Base-by-base conservation (phyloP, 148 eudicot species). In the Dysphania ambrosioides region DNA sequence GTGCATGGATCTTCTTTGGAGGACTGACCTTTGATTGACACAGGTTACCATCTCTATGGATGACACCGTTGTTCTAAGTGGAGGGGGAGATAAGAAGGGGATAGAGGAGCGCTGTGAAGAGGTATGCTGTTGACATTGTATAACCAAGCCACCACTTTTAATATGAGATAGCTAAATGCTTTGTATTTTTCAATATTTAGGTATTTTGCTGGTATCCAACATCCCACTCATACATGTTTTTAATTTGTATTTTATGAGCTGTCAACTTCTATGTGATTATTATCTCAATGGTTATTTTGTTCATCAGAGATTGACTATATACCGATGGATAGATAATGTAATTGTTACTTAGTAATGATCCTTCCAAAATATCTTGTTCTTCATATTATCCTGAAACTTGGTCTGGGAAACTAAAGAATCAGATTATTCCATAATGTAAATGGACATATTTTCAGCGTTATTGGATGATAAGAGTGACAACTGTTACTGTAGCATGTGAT, bases 91-190 rank as follows among this genome's bases (percentile, higher is more conserved):
- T 71, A 92, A 90, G 82, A 90, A 88, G 86, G 79, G 82, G 77
- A 88, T 95, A 77, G 97, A 86, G 77, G 99, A 95, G 80, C 86
- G 96, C 77, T 95, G 99, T 75, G 99, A 90, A 77, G 88, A 93
- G 98, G 98, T 93, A 80, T 71, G 72, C 47, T 75, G 24, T 12
- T 42, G 34, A 42, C 34, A 26, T 21, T 42, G 29, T 24, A 26
- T 5, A 16, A 21, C 26, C 23, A n/a, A 65, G n/a, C 68, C 32
- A 30, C 1, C 9, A 16, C 8, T 62, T 62, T 31, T 62, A 23
- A 31, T 62, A 18, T 31, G 19, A 27, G 35, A 29, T 10, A 60
- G 40, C 40, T 36, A 36, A 12, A 27, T 60, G 18, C 7, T 60
- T 16, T 23, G 4, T 30, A 30, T 56, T 10, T 31, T 31, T 62